A percentile compares a stretch with the other conserved stretches of the same genome.
Evolutionary conservation across 192 early-diverging fungal genomes (phyloP).

Genomic region (Lobosporangium transversale): DNA sequence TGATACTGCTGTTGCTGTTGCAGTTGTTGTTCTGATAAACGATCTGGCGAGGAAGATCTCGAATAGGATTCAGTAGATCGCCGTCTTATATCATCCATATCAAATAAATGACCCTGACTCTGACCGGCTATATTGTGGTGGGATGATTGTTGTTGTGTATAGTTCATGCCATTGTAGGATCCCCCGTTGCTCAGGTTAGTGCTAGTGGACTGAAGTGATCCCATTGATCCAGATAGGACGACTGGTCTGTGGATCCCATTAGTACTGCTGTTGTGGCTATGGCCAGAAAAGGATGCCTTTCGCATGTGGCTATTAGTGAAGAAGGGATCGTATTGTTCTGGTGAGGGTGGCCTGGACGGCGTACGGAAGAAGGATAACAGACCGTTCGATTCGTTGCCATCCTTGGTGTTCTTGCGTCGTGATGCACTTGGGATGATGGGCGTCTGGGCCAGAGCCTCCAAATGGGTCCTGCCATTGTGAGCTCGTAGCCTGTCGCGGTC

Average conservation of each 20-base stretch:
- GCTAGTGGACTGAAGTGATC: slow-evolving; percentile 9
- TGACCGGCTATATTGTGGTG: background rate
- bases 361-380: slow-evolving; percentile 35
- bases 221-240: slow-evolving; percentile 19
- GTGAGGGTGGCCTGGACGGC: slow-evolving; percentile 43
- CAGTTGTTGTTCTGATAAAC: slow-evolving; percentile 9
- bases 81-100: slow-evolving; percentile 13
- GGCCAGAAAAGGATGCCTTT: slow-evolving; percentile 37
- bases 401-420: slow-evolving; percentile 18
- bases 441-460: background rate
- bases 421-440: background rate
- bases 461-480: slow-evolving; percentile 4
- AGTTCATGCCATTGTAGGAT: background rate
- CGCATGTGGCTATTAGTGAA: slow-evolving; percentile 23
- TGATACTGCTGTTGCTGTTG: slow-evolving; percentile 1
- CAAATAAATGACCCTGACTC: slow-evolving; percentile 16
- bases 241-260: slow-evolving; percentile 2
- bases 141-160: slow-evolving; percentile 11
- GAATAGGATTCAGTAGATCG: slow-evolving; percentile 38
- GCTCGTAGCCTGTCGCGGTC: slow-evolving; percentile 5
- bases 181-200: slow-evolving; percentile 3
- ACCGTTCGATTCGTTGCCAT: slow-evolving; percentile 23
- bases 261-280: slow-evolving; percentile 7
- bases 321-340: slow-evolving; percentile 16
- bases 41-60: slow-evolving; percentile 35